Conservation (phyloP, 352 stramenopile species). For the Phytophthora foliorum region DNA sequence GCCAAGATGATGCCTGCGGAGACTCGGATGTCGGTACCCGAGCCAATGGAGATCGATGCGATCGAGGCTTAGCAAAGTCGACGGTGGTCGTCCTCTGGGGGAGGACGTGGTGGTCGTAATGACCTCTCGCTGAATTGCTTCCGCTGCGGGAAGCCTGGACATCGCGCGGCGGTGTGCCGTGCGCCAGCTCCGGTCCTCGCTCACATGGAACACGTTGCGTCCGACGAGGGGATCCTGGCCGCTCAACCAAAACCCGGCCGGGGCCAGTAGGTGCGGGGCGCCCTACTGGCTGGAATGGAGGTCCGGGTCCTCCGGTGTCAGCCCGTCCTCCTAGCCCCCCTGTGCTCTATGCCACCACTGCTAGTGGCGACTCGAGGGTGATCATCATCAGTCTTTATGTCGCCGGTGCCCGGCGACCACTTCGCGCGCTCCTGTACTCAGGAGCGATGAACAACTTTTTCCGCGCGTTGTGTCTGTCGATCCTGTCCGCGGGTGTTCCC, state of each 20-base stretch:
- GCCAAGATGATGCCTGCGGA: too few species aligned
- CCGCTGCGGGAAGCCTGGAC: constrained; percentile 1
- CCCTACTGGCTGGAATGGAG: constrained; percentile 21
- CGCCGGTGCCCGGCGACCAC: too few species aligned
- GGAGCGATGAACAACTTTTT: too few species aligned
- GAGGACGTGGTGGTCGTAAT: too few species aligned
- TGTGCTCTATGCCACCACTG: constrained; percentile 10
- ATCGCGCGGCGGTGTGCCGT: constrained; percentile 15
- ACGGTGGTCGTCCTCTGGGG: too few species aligned
- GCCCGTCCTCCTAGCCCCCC: constrained; percentile 3
- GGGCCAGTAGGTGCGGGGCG: constrained; percentile 10
- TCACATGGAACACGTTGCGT: neutral
- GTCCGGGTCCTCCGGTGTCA: constrained; percentile 1
- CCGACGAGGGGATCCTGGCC: neutral
- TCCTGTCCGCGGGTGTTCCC: too few species aligned
- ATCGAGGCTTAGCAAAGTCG: neutral
- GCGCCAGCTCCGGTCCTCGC: constrained; percentile 5
- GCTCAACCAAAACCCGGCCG: neutral
- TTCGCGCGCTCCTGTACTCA: too few species aligned
- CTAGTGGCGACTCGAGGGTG: too few species aligned
- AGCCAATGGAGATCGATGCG: constrained; percentile 31
- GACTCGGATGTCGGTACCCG: neutral
- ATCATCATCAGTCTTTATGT: too few species aligned
- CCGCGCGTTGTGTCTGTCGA: too few species aligned
- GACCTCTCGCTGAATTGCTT: neutral